phyloP scores from a whole-genome alignment of 768 basidiomycete species.

The Podaxis pistillaris region DNA sequence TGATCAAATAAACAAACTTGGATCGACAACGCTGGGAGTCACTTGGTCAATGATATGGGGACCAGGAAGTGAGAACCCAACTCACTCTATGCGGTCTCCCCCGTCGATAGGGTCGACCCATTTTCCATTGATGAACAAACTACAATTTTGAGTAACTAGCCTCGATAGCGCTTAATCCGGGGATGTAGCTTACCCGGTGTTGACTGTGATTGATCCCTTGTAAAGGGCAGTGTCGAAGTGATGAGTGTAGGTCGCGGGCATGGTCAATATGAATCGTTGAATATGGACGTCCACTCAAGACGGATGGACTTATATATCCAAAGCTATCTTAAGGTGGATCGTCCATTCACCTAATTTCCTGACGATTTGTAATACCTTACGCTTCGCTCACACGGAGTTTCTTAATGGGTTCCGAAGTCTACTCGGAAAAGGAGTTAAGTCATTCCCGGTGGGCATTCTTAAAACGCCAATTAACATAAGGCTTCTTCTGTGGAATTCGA shows the following conservation, averaged over 20 bases:
- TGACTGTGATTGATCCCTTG: conserved; percentile 21
- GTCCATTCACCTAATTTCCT: neutral
- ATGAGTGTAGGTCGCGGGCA: conserved; percentile 22
- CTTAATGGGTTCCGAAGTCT: neutral
- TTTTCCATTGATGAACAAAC: conserved; percentile 71
- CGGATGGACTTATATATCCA: neutral
- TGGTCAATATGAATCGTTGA: neutral
- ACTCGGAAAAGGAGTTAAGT: neutral
- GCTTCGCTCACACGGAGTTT: neutral
- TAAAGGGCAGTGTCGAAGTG: conserved; percentile 21
- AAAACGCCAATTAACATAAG: neutral
- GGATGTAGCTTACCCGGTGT: conserved; percentile 20
- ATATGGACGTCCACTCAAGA: neutral
- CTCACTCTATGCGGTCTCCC: conserved; percentile 64
- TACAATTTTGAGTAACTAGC: conserved; percentile 20
- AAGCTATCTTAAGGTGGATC: neutral
- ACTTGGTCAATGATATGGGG: conserved; percentile 5
- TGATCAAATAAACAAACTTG: conserved; percentile 29
- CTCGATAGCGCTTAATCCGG: neutral
- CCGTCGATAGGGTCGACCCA: conserved; percentile 54
- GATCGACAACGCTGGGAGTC: conserved; percentile 52
- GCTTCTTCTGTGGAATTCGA: neutral
- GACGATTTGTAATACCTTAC: neutral
- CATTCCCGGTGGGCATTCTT: neutral
- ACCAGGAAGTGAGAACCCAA: conserved; percentile 5